phyloP scores from a whole-genome alignment of 108 stramenopile genomes.

The Nannochloropsis salina region DNA sequence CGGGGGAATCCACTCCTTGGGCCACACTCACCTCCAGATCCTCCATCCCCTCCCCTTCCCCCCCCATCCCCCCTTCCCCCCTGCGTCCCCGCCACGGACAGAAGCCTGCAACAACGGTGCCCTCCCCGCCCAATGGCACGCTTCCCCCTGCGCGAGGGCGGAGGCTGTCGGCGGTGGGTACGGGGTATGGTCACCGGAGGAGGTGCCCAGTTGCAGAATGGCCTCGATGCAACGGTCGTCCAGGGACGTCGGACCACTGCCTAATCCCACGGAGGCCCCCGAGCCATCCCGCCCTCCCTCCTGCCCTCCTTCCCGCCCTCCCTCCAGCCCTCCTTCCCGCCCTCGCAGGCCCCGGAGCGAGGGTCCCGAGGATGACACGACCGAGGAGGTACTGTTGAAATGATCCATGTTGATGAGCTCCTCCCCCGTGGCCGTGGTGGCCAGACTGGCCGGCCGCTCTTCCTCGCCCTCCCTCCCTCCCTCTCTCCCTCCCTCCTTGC shows the following conservation, averaged over 20 bases:
- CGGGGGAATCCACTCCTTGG: background rate
- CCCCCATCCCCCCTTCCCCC: conserved; percentile 9
- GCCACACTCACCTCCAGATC: background rate
- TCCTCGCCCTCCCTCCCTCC: background rate
- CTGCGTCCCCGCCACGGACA: background rate
- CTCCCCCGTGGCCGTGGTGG: background rate
- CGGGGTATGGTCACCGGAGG: too few relatives aligned
- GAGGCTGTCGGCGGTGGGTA: too few relatives aligned
- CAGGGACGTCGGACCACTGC: background rate
- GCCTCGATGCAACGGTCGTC: background rate
- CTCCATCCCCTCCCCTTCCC: background rate
- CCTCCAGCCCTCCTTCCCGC: background rate
- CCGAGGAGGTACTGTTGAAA: background rate
- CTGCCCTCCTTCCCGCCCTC: background rate
- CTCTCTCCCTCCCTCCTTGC: background rate
- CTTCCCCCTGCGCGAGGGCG: too few relatives aligned
- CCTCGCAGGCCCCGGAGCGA: background rate
- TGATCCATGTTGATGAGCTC: background rate
- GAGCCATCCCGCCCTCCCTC: background rate
- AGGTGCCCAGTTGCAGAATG: background rate
- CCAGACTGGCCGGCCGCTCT: background rate
- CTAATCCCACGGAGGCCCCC: background rate
- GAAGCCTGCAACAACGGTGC: too few relatives aligned
- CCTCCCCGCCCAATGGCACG: background rate
- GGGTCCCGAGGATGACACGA: background rate